Evolutionary conservation across 129 eudicot species (phyloP), one percentile per base, ranked within the genome.

Genomic region (Centella asiatica): DNA sequence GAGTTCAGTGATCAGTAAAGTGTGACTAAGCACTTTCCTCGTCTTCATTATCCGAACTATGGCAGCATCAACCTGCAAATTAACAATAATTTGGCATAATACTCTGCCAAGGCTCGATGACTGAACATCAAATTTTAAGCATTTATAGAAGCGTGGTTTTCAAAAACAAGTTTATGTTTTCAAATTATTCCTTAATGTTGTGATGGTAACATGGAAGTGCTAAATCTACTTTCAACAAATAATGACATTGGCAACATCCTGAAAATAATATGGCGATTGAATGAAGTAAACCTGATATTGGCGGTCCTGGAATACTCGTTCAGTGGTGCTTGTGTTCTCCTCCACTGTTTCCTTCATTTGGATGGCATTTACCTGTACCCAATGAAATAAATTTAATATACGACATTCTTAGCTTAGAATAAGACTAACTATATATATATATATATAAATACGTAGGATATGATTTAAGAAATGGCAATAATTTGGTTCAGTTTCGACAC

Each of bases 41-140:
- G 98, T 92, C 79, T 87, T 92, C 98, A 92, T 87, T 46, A 92
- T 87, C 67, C 98, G 85, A 60, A 90, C 95, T 69, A 92, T 92
- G 53, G 95, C 98, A 72, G 96, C 98, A 74, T 92, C 98, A 60
- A 92, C 86, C 98, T 92, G 82, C 69, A 52, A 28, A 61, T 40
- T 60, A 34, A 29, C 54, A 27, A 24, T 54, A 27, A 6, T 57
- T 20, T 34, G 46, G 56, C 39, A 45, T 37, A 46, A 19, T 44
- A 72, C 40, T 15, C 17, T n/a, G 39, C 34, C n/a, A 20, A 61
- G 37, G n/a, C 53, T 44, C 47, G 45, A 37, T 60, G 19, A 31
- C 48, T 20, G 61, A 14, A 53, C 17, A 67, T 20, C 12, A 49
- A 44, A 19, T 20, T 34, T 7, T 25, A 40, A 52, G 11, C 19